These are phyloP conservation scores for Euclidium syriacum DNA, from an alignment of 345 rosid species.

Conservation along the genomic window DNA sequence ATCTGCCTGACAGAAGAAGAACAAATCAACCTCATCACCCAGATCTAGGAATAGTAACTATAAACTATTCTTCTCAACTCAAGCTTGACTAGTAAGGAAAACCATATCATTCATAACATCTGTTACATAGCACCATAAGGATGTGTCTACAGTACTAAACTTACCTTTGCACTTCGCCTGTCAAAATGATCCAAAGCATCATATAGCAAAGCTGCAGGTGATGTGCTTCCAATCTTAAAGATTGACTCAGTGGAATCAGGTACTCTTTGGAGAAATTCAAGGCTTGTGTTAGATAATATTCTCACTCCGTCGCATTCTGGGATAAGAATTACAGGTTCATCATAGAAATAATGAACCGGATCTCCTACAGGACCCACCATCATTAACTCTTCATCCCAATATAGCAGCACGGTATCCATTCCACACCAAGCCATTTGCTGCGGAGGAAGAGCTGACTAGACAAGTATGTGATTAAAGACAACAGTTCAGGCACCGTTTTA, in stretches of 20 bases:
- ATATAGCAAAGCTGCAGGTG: constrained; percentile 82
- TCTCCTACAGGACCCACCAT: constrained; percentile 95
- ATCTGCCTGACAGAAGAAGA: constrained; percentile 65
- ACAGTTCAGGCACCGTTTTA: neutral
- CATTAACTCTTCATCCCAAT: constrained; percentile 90
- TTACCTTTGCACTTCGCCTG: constrained; percentile 88
- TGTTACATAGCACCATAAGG: neutral
- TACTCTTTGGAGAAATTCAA: constrained; percentile 93
- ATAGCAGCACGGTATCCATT: constrained; percentile 82
- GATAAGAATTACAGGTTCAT: constrained; percentile 77
- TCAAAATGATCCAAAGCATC: constrained; percentile 99
- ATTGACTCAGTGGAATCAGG: constrained; percentile 94
- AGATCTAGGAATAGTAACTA: neutral
- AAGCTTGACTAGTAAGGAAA: neutral
- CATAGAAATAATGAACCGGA: constrained; percentile 73
- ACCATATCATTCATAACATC: neutral
- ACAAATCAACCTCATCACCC: constrained; percentile 10
- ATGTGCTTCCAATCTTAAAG: constrained; percentile 94
- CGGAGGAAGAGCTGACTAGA: constrained; percentile 92
- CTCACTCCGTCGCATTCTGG: constrained; percentile 99
- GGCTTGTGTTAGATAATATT: constrained; percentile 70
- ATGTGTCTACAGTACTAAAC: neutral
- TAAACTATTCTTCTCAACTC: neutral
- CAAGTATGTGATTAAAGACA: constrained; percentile 1
- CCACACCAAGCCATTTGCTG: constrained; percentile 99